Evolutionary conservation across 805 yeast species (phyloP).

Genomic region (Schizosaccharomyces pombe): DNA sequence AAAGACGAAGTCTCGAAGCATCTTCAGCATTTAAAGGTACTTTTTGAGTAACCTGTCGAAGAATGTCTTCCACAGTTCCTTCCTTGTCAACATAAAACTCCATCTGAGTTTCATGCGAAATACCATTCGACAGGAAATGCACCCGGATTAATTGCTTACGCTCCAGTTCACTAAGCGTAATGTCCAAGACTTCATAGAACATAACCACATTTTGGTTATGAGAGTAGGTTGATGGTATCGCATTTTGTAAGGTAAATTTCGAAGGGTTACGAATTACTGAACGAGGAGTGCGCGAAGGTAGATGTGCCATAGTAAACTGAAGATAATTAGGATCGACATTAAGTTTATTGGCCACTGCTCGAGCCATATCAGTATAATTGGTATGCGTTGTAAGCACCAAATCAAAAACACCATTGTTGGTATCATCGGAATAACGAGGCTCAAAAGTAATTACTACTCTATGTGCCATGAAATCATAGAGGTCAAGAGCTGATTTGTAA

Average conservation of each 20-base stretch:
- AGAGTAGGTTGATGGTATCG: neutral
- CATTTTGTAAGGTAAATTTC: neutral
- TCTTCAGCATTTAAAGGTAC: conserved; percentile 27
- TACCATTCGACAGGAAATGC: conserved; percentile 49
- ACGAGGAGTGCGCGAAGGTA: neutral
- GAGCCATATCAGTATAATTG: conserved; percentile 34
- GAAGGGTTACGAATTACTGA: neutral
- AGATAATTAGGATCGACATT: conserved; percentile 35
- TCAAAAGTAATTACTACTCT: conserved; percentile 13
- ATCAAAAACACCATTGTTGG: conserved; percentile 16
- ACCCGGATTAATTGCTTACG: conserved; percentile 42
- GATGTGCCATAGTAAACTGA: conserved; percentile 37
- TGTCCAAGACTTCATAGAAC: conserved; percentile 54
- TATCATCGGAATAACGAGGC: conserved; percentile 9
- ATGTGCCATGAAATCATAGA: conserved; percentile 16
- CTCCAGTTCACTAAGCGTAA: conserved; percentile 57
- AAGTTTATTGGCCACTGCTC: conserved; percentile 32
- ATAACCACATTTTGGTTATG: conserved; percentile 15
- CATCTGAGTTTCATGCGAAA: conserved; percentile 41
- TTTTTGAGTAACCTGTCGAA: conserved; percentile 33
- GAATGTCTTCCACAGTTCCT: conserved; percentile 30
- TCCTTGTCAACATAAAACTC: conserved; percentile 48
- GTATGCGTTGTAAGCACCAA: conserved; percentile 48
- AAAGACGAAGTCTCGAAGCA: conserved; percentile 7
- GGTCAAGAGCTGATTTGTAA: conserved; percentile 6